Base-by-base conservation (phyloP, 257 asterid genomes). In the Datura wrightii region DNA sequence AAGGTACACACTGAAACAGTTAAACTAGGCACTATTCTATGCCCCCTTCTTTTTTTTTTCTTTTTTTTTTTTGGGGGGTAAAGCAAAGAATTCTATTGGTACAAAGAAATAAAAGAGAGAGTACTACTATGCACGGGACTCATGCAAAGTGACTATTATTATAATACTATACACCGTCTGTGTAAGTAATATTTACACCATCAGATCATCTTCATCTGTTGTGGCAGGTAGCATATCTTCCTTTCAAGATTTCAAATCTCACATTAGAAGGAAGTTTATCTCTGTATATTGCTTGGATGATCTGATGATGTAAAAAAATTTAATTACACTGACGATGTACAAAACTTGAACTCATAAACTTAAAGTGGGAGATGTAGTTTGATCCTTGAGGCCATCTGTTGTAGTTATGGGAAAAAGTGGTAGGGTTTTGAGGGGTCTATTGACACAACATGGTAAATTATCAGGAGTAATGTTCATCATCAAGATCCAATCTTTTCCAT, bases 341-440 rank as follows among this genome's bases (percentile, higher is more conserved):
- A 16, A 69, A 16, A 52, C 48, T 50, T 14, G 34, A 6, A 13
- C 41, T 52, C 8, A 52, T 2, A 31, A 15, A 78, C 82, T 76
- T 76, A 52, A 76, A 52, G 62, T 24, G 82, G 82, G 11, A 52
- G 82, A 50, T 76, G 46, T 14, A 24, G 14, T 50, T 15, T 76
- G 82, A 7, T 76, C 82, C 58, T 76, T 76, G 48, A 76, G 48
- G 63, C 10, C 62, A 76, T 52, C 6, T 4, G 82, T 76, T 48
- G 58, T 50, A 3, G 44, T 76, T 50, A 52, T 76, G 13, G 82
- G 82, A 14, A 76, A 76, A 50, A 76, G 82, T 52, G 63, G 63
- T 76, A 76, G 82, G 48, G 82, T 76, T 50, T 52, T 76, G 82
- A 76, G 82, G 63, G 82, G 46, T 31, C 44, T 54, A 50, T 76